Evolutionary conservation across 495 filamentous ascomycete species (phyloP).

Genomic region (Barbatosphaeria neglecta): DNA sequence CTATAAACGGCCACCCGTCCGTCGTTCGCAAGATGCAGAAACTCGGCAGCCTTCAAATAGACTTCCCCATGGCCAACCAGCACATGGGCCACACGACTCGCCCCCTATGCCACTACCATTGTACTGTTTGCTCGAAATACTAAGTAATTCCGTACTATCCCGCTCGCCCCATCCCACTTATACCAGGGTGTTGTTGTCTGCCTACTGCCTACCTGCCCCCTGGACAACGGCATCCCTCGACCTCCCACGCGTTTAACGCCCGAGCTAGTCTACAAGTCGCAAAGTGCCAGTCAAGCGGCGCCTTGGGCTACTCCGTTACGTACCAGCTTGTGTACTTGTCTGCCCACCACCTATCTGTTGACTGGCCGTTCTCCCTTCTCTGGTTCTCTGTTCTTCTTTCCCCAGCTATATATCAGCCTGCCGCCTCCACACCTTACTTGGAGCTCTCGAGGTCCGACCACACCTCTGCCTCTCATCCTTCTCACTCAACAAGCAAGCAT

Average conservation of each 20-base stretch:
- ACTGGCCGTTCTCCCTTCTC: too few relatives aligned
- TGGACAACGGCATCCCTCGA: background rate
- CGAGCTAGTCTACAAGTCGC: constrained; percentile 7
- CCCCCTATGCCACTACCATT: background rate
- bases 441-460: too few relatives aligned
- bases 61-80: background rate
- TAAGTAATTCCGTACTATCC: background rate
- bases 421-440: background rate
- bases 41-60: background rate
- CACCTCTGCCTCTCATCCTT: too few relatives aligned
- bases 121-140: background rate
- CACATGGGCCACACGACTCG: background rate
- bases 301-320: too few relatives aligned
- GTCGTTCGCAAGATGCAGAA: too few relatives aligned
- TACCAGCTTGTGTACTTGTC: too few relatives aligned
- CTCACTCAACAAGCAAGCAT: too few relatives aligned
- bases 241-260: constrained; percentile 26
- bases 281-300: too few relatives aligned
- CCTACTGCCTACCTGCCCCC: too few relatives aligned
- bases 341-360: too few relatives aligned
- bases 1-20: background rate
- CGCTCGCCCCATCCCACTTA: background rate
- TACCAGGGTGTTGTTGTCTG: too few relatives aligned
- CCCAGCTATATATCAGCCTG: background rate
- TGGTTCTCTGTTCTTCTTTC: too few relatives aligned